phyloP scores from a whole-genome alignment of 306 rosid genomes.

The Senna tora region DNA sequence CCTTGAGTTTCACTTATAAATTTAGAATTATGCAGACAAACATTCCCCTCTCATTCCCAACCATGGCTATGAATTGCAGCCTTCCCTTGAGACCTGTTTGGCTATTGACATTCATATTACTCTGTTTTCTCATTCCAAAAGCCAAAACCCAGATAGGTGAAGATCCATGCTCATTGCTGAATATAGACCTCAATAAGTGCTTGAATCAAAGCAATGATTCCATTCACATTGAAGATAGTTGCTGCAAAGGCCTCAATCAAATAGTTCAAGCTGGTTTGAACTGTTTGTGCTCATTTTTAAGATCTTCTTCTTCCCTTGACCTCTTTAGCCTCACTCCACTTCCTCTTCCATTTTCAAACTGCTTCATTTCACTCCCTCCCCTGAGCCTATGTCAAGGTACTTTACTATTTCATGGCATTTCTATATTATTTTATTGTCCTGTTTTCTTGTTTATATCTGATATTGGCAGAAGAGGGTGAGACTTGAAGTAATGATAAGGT shows the following conservation, averaged over 20 bases:
- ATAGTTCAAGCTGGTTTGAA: constrained; percentile 21
- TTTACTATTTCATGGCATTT: no score
- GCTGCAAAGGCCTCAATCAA: constrained; percentile 27
- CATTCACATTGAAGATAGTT: background rate
- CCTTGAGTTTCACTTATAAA: background rate
- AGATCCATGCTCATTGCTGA: constrained; percentile 23
- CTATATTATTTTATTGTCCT: no score
- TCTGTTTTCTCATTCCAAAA: background rate
- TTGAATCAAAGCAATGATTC: constrained; percentile 24
- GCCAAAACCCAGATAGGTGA: constrained; percentile 9
- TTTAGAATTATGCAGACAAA: constrained; percentile 1
- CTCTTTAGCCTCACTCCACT: background rate
- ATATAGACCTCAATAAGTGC: constrained; percentile 25
- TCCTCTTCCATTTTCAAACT: constrained; percentile 18
- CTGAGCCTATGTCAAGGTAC: constrained; percentile 14
- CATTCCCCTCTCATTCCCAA: background rate
- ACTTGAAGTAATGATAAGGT: no score
- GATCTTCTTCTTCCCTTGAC: background rate
- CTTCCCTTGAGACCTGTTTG: background rate
- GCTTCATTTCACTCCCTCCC: constrained; percentile 25
- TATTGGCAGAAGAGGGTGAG: no score
- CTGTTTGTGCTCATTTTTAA: constrained; percentile 28
- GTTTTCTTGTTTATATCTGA: no score
- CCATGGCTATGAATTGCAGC: constrained; percentile 5
- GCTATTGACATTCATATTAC: background rate